Evolutionary conservation across 129 eudicot species (phyloP), one percentile per base, ranked within the genome.

Genomic region (Oenanthe sinensis): DNA sequence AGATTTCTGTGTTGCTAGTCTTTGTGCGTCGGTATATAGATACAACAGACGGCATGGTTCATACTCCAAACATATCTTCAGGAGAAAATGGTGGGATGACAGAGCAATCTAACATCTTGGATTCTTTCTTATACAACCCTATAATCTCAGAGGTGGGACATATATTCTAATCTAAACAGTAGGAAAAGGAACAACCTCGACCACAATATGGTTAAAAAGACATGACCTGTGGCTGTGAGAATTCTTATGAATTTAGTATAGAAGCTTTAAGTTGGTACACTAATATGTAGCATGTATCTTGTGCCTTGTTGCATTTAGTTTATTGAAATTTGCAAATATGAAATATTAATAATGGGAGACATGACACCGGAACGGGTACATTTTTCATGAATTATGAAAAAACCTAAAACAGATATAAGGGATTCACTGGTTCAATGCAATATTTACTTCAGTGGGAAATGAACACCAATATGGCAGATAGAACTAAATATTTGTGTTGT

Each of bases 81-180:
- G 75, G 30, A 40, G 45, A 71, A 71, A 42, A 40, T 37, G 75
- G 47, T 37, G 48, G 49, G 47, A 49, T 42, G 75, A 12, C 26
- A 42, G 75, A 33, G 48, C 30, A 42, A 30, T 71, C 75, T 9
- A 71, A 37, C 75, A 71, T 42, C 26, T 42, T 71, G 75, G 75
- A 71, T 37, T 71, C 14, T 40, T 28, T 71, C 75, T 40, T 19
- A 40, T 39, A 71, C 48, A 40, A 39, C 75, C 49, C 12, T 40
- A 16, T 42, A n/a, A 71, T 71, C 12, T 71, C 75, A 71, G 75
- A 71, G 75, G 75, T 71, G 75, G 47, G 75, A 40, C 28, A 71
- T 70, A 39, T 6, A 70, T 39, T 36, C 49, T 42, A 20, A 40
- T 15, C 75, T 71, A 40, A 71, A 12, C 42, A 71, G 49, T 37